These are phyloP conservation scores for Backusella tuberculispora DNA, from an alignment of 192 early-diverging fungal species.

Conservation along the genomic window DNA sequence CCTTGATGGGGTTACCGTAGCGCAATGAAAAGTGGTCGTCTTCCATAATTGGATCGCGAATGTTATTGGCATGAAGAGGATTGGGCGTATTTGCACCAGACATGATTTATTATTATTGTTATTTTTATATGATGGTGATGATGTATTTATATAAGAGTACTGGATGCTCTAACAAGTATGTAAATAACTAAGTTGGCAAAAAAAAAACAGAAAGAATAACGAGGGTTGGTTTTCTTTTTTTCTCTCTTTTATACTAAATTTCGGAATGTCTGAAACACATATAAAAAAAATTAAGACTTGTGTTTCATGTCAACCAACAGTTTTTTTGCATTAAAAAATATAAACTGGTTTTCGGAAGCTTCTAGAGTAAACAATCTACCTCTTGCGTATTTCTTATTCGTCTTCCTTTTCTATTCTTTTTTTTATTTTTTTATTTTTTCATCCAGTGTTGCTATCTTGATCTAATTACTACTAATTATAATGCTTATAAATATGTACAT, in stretches of 20 bases:
- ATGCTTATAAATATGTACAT: background rate
- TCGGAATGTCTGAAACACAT: background rate
- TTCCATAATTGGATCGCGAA: slow-evolving; percentile 30
- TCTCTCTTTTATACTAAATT: background rate
- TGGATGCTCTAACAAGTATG: background rate
- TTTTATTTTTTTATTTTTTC: background rate
- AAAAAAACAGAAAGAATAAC: background rate
- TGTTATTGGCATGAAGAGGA: background rate
- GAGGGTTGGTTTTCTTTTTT: background rate
- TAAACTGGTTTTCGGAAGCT: background rate
- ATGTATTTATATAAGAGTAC: too few relatives aligned
- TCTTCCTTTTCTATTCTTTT: background rate
- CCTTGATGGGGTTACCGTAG: slow-evolving; percentile 32
- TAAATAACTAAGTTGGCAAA: too few relatives aligned
- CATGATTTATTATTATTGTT: background rate
- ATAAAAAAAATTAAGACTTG: background rate
- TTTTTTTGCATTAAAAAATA: background rate
- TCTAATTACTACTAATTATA: background rate
- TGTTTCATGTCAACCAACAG: slow-evolving; percentile 2
- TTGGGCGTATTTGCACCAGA: background rate
- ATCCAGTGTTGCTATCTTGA: background rate
- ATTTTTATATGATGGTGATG: too few relatives aligned
- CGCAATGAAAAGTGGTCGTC: slow-evolving; percentile 32
- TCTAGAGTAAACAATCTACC: background rate
- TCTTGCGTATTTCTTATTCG: background rate